Percentiles rank a stretch among this genome's conserved stretches.
These are phyloP conservation scores for Pleurotus tuber-regium DNA, from an alignment of 768 basidiomycete genomes.

Conservation along the genomic window DNA sequence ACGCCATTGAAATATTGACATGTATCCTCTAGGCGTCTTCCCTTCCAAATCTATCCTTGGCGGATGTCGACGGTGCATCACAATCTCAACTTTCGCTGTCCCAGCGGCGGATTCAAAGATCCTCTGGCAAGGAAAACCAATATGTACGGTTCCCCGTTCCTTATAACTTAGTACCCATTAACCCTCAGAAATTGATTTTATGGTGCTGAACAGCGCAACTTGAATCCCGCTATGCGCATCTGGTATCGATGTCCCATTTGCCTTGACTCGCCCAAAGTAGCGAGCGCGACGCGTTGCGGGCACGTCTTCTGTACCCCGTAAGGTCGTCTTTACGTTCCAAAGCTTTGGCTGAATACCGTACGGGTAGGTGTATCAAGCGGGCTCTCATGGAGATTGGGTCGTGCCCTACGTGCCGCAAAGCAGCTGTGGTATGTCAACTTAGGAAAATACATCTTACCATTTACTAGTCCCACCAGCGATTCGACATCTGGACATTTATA, in stretches of 20 bases:
- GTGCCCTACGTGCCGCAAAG: slow-evolving; percentile 7
- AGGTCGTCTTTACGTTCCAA: background rate
- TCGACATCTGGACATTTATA: background rate
- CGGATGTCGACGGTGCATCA: too few species aligned
- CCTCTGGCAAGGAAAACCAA: too few species aligned
- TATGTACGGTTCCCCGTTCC: too few species aligned
- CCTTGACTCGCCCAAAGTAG: slow-evolving; percentile 2
- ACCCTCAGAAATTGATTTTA: too few species aligned
- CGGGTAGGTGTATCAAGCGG: slow-evolving; percentile 6
- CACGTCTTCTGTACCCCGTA: slow-evolving; percentile 8
- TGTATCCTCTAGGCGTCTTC: too few species aligned
- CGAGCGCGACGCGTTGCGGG: slow-evolving; percentile 6
- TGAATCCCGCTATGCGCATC: background rate
- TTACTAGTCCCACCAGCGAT: background rate
- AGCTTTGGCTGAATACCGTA: background rate
- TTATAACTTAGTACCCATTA: too few species aligned
- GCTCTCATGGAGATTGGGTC: slow-evolving; percentile 1
- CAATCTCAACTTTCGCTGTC: too few species aligned
- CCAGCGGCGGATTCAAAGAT: too few species aligned
- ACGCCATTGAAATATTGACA: too few species aligned
- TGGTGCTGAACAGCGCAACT: too few species aligned
- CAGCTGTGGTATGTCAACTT: slow-evolving; percentile 2
- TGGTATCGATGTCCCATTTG: slow-evolving; percentile 5
- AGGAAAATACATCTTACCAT: background rate
- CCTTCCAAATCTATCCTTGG: too few species aligned